Conservation (phyloP, 441 rosid species). For the Flueggea neowawraea region DNA sequence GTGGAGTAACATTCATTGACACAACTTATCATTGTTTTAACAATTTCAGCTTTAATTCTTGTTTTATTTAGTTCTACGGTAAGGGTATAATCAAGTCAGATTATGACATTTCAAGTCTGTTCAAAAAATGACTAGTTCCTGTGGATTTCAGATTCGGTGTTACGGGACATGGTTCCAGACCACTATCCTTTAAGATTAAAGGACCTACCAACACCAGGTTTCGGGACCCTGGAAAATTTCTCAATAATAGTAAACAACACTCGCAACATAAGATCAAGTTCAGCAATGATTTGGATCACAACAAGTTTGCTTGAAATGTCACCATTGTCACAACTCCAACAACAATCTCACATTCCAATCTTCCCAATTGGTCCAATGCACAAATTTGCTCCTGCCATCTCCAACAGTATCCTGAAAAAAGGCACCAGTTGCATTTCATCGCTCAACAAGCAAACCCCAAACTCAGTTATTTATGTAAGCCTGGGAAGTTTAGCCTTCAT, state of each 20-base stretch:
- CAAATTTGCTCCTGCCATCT: slow-evolving; percentile 14
- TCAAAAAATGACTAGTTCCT: too few species aligned
- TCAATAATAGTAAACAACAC: slow-evolving; percentile 1
- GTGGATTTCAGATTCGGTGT: slow-evolving; percentile 7
- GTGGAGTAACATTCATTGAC: too few species aligned
- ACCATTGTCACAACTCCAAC: slow-evolving; percentile 8
- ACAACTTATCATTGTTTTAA: too few species aligned
- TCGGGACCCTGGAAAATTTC: slow-evolving; percentile 2
- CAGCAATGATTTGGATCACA: slow-evolving; percentile 33
- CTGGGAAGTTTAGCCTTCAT: slow-evolving; percentile 46
- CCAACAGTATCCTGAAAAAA: slow-evolving; percentile 36
- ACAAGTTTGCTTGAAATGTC: slow-evolving; percentile 23
- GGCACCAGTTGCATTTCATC: slow-evolving; percentile 36
- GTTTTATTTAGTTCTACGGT: too few species aligned
- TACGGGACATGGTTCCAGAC: slow-evolving; percentile 23
- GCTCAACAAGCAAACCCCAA: slow-evolving; percentile 33
- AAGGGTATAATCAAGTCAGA: too few species aligned
- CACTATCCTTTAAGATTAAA: slow-evolving; percentile 25
- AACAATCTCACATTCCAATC: slow-evolving; percentile 17
- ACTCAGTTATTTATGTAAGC: slow-evolving; percentile 44
- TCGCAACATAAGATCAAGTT: slow-evolving; percentile 14
- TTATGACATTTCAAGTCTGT: too few species aligned
- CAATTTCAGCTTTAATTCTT: too few species aligned
- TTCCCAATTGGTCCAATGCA: slow-evolving; percentile 36
- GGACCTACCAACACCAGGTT: slow-evolving; percentile 22